These are phyloP conservation scores for Ramularia endophylla DNA, from an alignment of 2,329 filamentous ascomycete genomes.

Conservation along the genomic window DNA sequence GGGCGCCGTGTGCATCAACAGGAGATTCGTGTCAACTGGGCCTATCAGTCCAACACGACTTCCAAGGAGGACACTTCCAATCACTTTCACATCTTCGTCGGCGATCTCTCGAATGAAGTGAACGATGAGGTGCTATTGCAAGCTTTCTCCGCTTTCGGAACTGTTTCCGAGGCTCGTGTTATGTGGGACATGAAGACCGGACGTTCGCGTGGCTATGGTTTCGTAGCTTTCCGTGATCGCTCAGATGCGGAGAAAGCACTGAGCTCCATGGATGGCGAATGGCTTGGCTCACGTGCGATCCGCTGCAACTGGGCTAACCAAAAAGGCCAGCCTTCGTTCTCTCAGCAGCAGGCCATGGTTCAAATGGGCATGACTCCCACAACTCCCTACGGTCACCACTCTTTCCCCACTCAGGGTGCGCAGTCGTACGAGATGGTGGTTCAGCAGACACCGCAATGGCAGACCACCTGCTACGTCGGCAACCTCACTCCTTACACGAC, in stretches of 20 bases:
- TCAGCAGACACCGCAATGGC: constrained; percentile 91
- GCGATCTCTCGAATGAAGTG: constrained; percentile 95
- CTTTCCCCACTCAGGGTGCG: constrained; percentile 88
- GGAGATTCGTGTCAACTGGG: constrained; percentile 99
- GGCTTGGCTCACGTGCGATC: constrained; percentile 95
- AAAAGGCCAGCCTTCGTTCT: constrained; percentile 98
- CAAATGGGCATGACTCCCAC: constrained; percentile 98
- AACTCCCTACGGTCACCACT: constrained; percentile 88
- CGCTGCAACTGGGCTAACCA: constrained; percentile 99
- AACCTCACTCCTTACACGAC: constrained; percentile 98
- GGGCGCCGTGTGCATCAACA: constrained; percentile 90
- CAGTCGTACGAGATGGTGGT: constrained; percentile 98
- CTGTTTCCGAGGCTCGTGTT: constrained; percentile 92
- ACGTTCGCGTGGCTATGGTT: constrained; percentile 92
- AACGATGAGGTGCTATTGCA: constrained; percentile 93
- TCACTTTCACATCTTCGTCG: constrained; percentile 99
- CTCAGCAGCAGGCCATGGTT: constrained; percentile 94
- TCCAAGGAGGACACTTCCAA: constrained; percentile 97
- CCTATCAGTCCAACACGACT: constrained; percentile 90
- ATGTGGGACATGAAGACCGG: constrained; percentile 99
- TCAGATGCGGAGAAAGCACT: constrained; percentile 91
- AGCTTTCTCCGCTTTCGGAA: constrained; percentile 93
- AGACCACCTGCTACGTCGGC: constrained; percentile 97
- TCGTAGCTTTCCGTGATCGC: constrained; percentile 94
- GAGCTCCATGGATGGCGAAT: constrained; percentile 98